phyloP scores from a whole-genome alignment of 164 flowering plant species.

The Saururus chinensis region DNA sequence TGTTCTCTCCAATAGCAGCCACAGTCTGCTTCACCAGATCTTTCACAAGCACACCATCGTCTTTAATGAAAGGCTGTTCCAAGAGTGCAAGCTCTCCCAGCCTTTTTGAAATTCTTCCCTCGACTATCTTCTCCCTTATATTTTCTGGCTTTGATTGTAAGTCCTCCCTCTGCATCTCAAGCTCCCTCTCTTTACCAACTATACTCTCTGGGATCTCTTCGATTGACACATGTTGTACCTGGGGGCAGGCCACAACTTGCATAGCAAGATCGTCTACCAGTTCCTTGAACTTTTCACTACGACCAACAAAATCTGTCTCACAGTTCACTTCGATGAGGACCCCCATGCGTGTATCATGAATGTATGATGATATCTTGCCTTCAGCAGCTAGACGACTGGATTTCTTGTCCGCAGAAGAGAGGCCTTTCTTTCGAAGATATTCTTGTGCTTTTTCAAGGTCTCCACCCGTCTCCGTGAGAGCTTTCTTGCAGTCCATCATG shows the following conservation, averaged over 20 bases:
- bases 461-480: conserved; percentile 87
- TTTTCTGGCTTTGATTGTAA: conserved; percentile 83
- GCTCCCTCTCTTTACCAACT: conserved; percentile 52
- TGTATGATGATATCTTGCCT: conserved; percentile 88
- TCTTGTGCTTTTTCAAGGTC: conserved; percentile 92
- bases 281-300: conserved; percentile 81
- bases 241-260: conserved; percentile 92
- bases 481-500: conserved; percentile 99
- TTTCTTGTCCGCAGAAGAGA: conserved; percentile 87
- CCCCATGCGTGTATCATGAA: conserved; percentile 92
- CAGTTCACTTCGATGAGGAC: conserved; percentile 93
- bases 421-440: conserved; percentile 92
- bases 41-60: conserved; percentile 70
- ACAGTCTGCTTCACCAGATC: conserved; percentile 90
- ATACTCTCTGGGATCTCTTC: conserved; percentile 69
- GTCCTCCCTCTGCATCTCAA: conserved; percentile 97
- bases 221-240: conserved; percentile 59
- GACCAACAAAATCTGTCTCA: conserved; percentile 94
- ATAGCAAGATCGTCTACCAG: conserved; percentile 93
- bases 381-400: conserved; percentile 92
- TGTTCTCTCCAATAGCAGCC: conserved; percentile 92
- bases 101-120: conserved; percentile 85
- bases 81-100: conserved; percentile 85
- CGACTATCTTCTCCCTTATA: conserved; percentile 84
- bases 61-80: conserved; percentile 86